phyloP scores from a whole-genome alignment of 148 eudicot species.

The Rhododendron henanense region DNA sequence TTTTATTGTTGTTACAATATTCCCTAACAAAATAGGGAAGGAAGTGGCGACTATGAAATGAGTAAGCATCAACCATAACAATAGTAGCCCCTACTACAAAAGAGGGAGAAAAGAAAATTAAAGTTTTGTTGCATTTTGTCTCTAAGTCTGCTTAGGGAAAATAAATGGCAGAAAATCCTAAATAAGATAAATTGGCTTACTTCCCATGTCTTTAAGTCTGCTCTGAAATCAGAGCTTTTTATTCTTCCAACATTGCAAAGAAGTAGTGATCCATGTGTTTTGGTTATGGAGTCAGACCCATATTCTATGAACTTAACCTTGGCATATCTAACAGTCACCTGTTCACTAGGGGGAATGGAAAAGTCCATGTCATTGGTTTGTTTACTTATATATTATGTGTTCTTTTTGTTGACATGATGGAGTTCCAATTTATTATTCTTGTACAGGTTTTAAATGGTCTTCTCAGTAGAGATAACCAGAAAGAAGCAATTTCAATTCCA shows the following conservation, averaged over 20 bases:
- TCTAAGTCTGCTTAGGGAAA: not conserved
- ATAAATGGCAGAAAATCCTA: not conserved
- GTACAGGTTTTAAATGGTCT: slow-evolving; percentile 91
- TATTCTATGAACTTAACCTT: not conserved
- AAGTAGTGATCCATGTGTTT: not conserved
- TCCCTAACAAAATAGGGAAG: not conserved
- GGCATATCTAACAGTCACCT: not conserved
- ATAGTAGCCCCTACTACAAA: not conserved
- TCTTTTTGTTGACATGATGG: not conserved
- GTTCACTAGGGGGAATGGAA: not conserved
- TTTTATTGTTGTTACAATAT: not conserved
- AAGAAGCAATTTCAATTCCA: slow-evolving; percentile 91
- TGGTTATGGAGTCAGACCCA: not conserved
- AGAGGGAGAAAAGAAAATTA: not conserved
- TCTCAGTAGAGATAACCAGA: slow-evolving; percentile 73
- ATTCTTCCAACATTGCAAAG: not conserved
- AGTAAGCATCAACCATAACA: not conserved
- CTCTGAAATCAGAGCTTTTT: not conserved
- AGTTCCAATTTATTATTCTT: slow-evolving; percentile 5
- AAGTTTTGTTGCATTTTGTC: not conserved
- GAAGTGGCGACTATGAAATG: not conserved
- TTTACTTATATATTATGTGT: not conserved
- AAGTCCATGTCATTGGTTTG: not conserved
- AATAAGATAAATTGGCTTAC: not conserved
- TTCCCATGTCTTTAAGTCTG: not conserved